These are phyloP conservation scores for Kwoniella shandongensis DNA, from an alignment of 768 basidiomycete species.

Conservation along the genomic window DNA sequence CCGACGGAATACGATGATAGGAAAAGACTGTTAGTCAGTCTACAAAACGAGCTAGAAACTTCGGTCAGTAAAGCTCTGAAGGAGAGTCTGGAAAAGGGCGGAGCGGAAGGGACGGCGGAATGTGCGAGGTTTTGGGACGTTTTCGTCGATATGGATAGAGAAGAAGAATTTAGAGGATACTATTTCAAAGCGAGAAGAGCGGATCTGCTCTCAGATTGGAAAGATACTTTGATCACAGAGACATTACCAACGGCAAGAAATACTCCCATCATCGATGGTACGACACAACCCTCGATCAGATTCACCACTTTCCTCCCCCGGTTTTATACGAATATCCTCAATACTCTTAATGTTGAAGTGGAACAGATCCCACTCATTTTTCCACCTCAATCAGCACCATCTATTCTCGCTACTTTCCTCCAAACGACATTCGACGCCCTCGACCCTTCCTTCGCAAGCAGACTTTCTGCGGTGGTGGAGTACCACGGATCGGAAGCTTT, in stretches of 20 bases:
- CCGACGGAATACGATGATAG: slow-evolving; percentile 79
- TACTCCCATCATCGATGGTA: neutral
- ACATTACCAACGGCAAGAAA: slow-evolving; percentile 2
- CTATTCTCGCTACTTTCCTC: slow-evolving; percentile 73
- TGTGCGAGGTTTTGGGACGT: slow-evolving; percentile 74
- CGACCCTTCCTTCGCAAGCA: slow-evolving; percentile 76
- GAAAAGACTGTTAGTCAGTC: slow-evolving; percentile 77
- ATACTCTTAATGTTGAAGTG: slow-evolving; percentile 69
- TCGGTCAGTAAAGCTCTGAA: slow-evolving; percentile 60
- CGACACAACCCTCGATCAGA: slow-evolving; percentile 11
- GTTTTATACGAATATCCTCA: slow-evolving; percentile 71
- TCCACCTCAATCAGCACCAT: slow-evolving; percentile 70
- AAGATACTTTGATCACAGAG: slow-evolving; percentile 58
- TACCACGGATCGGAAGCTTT: slow-evolving; percentile 66
- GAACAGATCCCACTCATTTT: slow-evolving; percentile 78
- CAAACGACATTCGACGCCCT: slow-evolving; percentile 75
- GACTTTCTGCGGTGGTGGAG: slow-evolving; percentile 69
- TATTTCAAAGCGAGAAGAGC: slow-evolving; percentile 83
- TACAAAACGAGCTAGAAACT: slow-evolving; percentile 95
- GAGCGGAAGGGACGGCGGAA: slow-evolving; percentile 58
- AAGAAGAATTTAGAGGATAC: slow-evolving; percentile 88
- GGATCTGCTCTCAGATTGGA: slow-evolving; percentile 69
- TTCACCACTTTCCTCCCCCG: slow-evolving; percentile 69
- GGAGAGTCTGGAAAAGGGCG: slow-evolving; percentile 76
- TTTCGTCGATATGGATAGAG: slow-evolving; percentile 86